Percentiles rank a stretch among this genome's conserved stretches.
These are phyloP conservation scores for Iris macrosiphon DNA, from an alignment of 106 monocot species.

Conservation along the genomic window DNA sequence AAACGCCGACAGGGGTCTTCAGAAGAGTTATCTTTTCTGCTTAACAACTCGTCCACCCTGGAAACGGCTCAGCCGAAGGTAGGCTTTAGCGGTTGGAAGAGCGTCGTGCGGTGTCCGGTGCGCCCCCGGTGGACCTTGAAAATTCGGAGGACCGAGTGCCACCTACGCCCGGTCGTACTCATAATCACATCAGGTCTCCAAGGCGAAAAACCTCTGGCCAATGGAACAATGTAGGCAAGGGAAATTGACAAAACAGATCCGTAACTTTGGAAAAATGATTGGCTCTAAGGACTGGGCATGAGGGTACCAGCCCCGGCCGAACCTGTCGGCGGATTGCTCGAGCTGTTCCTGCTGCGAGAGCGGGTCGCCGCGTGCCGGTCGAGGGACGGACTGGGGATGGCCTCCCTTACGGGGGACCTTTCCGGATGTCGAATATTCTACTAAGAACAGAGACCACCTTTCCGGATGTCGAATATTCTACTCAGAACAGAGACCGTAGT, in stretches of 20 bases:
- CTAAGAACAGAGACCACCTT: no score
- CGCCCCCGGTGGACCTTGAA: slow-evolving; percentile 18
- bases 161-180: slow-evolving; percentile 17
- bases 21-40: slow-evolving; percentile 10
- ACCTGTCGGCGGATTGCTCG: slow-evolving; percentile 2
- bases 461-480: neutral
- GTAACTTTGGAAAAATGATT: slow-evolving; percentile 7
- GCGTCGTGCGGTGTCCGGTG: slow-evolving; percentile 10
- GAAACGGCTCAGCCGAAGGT: no score
- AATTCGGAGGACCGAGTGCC: slow-evolving; percentile 24
- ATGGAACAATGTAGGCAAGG: slow-evolving; percentile 22
- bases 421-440: neutral
- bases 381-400: neutral
- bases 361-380: neutral
- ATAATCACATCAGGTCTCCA: slow-evolving; percentile 29
- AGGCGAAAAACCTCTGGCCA: slow-evolving; percentile 24
- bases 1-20: slow-evolving; percentile 8
- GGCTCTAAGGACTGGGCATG: slow-evolving; percentile 8
- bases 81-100: no score
- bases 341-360: neutral
- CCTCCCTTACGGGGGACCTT: neutral
- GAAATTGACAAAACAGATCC: no score
- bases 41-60: neutral
- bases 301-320: neutral
- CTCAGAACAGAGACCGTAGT: no score